Base-by-base conservation (phyloP, 495 filamentous ascomycete genomes). In the Haplographium delicatum region DNA sequence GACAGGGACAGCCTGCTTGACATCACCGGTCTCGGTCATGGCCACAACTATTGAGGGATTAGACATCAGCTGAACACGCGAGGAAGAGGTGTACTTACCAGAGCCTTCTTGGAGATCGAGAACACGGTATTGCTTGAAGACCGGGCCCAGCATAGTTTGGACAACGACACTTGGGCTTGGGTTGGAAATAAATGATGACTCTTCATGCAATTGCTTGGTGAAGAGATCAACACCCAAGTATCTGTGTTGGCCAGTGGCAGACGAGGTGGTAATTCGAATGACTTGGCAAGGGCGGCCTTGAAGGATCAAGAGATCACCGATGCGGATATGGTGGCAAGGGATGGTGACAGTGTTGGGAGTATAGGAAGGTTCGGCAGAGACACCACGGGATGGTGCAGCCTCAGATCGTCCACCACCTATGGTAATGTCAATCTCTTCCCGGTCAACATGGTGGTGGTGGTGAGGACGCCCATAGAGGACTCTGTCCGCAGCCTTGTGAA, bases 121-220 rank as follows among this genome's bases (percentile, higher is more conserved):
- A 65, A 98, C 91, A 68, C 93, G 89, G 84, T 98, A 98, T 78
- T 96, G 95, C 87, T 97, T 97, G 89, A 96, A 97, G 77, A 98
- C 87, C 35, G 93, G 93, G 62, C 93, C 93, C 50, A 95, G 88
- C 88, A 98, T 96, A 74, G 91, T 97, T 84, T 98, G 93, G 64
- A 98, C 91, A 37, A 97, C 83, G 48, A 98, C 93, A 51, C 87
- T 94, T 60, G 93, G 91, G 43, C 86, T 85, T 47, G 93, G 93
- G 82, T 95, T 94, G 72, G 88, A 89, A 73, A 98, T 81, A 74
- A 96, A 96, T 68, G 85, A 90, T 42, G 90, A 95, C 84, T 98
- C 93, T 75, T 98, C 93, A 71, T 97, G 91, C 47, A 98, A 84
- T 75, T 96, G 88, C 81, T 96, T 91, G 79, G 90, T 95, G 88